Evolutionary conservation across 1,284 basidiomycete species (phyloP), one percentile per base, ranked within the genome.

Genomic region (Phellinidium pouzarii): DNA sequence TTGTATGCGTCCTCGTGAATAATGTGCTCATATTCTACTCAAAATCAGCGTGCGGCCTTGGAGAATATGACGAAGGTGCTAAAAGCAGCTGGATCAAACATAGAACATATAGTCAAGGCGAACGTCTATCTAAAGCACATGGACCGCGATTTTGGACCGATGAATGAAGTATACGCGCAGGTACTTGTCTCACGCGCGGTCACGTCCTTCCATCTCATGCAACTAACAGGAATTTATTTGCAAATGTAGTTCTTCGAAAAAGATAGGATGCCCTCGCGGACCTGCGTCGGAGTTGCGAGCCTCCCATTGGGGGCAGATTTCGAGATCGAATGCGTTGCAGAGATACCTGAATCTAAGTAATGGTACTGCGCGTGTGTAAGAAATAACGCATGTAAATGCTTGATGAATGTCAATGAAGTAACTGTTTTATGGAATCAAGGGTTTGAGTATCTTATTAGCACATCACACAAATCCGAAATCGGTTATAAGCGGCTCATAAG

Each of bases 321-420:
- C 27, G 82, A 84, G 68, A 79, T 86, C 42, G 84, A 86, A 60
- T 83, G 80, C 57, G 71, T 79, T 34, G 82, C 82, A 5, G 74
- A 76, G 48, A 65, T 78, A 46, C 60, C 64, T 8, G 41, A 48
- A 23, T 40, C n/a, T n/a, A n/a, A n/a, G n/a, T n/a, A n/a, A n/a
- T n/a, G n/a, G n/a, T n/a, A n/a, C n/a, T n/a, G n/a, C n/a, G n/a
- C n/a, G n/a, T n/a, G n/a, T n/a, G n/a, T n/a, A n/a, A n/a, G n/a
- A n/a, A n/a, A n/a, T n/a, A n/a, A n/a, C n/a, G n/a, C n/a, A n/a
- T n/a, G n/a, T n/a, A n/a, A n/a, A n/a, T n/a, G n/a, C n/a, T n/a
- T n/a, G n/a, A n/a, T n/a, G n/a, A n/a, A n/a, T n/a, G n/a, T n/a
- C n/a, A n/a, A n/a, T n/a, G n/a, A n/a, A n/a, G n/a, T n/a, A n/a